Evolutionary conservation across 1,284 basidiomycete species (phyloP).

Genomic region (Trichosporon sp.): DNA sequence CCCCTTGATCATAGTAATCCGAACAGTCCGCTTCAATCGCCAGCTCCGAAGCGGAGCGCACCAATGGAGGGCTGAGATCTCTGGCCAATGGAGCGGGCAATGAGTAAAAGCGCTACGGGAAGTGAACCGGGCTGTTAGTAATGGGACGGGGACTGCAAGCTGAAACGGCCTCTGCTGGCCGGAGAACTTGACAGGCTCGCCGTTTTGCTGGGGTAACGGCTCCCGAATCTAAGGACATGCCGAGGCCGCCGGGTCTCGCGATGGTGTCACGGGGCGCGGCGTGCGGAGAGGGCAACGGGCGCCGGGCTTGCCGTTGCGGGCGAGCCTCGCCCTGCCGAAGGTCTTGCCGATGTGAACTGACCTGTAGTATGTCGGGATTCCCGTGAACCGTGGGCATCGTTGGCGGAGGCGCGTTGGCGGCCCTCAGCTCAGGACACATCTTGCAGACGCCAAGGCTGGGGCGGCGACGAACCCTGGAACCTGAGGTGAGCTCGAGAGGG

Average conservation of each 20-base stretch:
- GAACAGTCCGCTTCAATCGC: neutral
- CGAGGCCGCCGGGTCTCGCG: neutral
- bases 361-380: neutral
- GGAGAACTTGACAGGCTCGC: neutral
- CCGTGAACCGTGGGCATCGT: neutral
- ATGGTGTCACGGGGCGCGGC: neutral
- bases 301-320: neutral
- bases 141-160: neutral
- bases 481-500: neutral
- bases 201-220: neutral
- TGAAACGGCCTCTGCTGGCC: neutral
- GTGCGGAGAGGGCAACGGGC: neutral
- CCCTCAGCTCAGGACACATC: neutral
- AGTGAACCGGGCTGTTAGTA: neutral
- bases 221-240: neutral
- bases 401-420: neutral
- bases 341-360: neutral
- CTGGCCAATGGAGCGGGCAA: neutral
- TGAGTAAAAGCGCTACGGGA: neutral
- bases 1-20: neutral
- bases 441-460: constrained; percentile 1
- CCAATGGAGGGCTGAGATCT: neutral
- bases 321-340: neutral
- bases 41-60: neutral
- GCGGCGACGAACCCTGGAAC: neutral